phyloP scores from a whole-genome alignment of 2,329 filamentous ascomycete genomes.

The Aspergillus fumigatus region DNA sequence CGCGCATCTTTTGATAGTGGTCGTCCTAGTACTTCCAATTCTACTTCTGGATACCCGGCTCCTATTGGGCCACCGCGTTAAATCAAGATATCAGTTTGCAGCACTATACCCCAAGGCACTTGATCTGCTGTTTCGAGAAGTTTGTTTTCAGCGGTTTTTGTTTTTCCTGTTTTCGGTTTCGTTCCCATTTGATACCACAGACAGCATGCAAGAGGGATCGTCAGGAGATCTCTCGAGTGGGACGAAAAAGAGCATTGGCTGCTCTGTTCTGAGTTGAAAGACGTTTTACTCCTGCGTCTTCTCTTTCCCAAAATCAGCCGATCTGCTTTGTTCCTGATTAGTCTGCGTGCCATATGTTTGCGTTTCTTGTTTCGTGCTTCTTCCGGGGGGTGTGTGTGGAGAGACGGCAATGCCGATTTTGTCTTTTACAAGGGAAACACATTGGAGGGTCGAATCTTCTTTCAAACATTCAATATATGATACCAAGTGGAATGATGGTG shows the following conservation, averaged over 20 bases:
- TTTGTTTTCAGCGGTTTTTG: slow-evolving; percentile 21
- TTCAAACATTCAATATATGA: slow-evolving; percentile 21
- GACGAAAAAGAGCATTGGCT: slow-evolving; percentile 1
- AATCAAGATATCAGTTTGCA: slow-evolving; percentile 47
- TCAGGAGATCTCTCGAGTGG: slow-evolving; percentile 2
- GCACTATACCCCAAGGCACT: slow-evolving; percentile 43
- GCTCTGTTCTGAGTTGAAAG: not conserved
- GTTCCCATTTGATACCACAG: slow-evolving; percentile 29
- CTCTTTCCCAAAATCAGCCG: not conserved
- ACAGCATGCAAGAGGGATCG: slow-evolving; percentile 14
- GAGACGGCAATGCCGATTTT: slow-evolving; percentile 1
- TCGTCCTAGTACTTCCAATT: slow-evolving; percentile 90
- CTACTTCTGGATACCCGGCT: slow-evolving; percentile 94
- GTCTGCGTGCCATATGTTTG: not conserved
- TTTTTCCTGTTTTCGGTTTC: slow-evolving; percentile 44
- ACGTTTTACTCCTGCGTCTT: not conserved
- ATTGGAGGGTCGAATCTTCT: slow-evolving; percentile 4
- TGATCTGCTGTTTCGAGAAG: slow-evolving; percentile 3
- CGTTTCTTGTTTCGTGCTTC: not conserved
- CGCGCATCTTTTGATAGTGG: slow-evolving; percentile 86
- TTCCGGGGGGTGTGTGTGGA: not conserved
- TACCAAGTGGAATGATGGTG: slow-evolving; percentile 26
- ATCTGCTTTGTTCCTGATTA: not conserved
- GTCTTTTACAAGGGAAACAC: slow-evolving; percentile 6
- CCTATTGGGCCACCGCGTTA: slow-evolving; percentile 88